Percentiles rank a stretch among this genome's conserved stretches.
Conservation (phyloP, 1,139 yeast species). For the Candida tetrigidarum region DNA sequence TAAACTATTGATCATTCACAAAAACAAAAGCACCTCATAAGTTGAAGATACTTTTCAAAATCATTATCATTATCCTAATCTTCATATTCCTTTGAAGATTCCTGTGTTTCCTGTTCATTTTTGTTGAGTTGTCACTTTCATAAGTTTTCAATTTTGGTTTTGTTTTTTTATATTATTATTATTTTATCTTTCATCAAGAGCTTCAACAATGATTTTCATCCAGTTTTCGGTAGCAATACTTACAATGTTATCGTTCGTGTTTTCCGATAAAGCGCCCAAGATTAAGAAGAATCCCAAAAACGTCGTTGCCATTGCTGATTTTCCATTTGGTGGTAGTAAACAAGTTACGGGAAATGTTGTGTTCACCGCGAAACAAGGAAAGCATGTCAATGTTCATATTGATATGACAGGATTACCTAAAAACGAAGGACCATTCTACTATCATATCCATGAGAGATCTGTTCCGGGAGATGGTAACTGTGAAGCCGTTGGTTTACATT, state of each 20-base stretch:
- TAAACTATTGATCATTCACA: too few relatives aligned
- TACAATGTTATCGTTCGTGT: slow-evolving; percentile 6
- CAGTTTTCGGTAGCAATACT: slow-evolving; percentile 2
- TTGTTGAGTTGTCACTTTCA: too few relatives aligned
- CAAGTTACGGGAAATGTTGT: slow-evolving; percentile 53
- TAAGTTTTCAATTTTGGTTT: too few relatives aligned
- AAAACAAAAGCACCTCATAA: neutral
- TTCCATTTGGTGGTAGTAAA: slow-evolving; percentile 49
- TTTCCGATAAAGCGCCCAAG: slow-evolving; percentile 36
- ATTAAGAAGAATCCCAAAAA: slow-evolving; percentile 46
- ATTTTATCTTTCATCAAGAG: too few relatives aligned
- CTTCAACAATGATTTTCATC: neutral
- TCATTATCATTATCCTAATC: slow-evolving; percentile 13
- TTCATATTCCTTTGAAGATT: slow-evolving; percentile 15
- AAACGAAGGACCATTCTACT: slow-evolving; percentile 60
- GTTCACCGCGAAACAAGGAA: slow-evolving; percentile 49
- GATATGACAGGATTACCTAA: slow-evolving; percentile 61
- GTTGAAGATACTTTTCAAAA: slow-evolving; percentile 10
- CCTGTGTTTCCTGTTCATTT: neutral
- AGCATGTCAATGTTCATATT: slow-evolving; percentile 59
- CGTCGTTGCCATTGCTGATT: slow-evolving; percentile 60
- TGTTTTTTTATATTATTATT: too few relatives aligned
- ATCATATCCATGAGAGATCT: slow-evolving; percentile 58
- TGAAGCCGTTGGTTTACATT: slow-evolving; percentile 52
- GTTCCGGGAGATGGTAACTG: slow-evolving; percentile 51